A percentile compares a stretch with the other conserved stretches of the same genome.
Conservation (phyloP, 1,139 yeast species). For the Hemisphaericaspora xylofermentans region DNA sequence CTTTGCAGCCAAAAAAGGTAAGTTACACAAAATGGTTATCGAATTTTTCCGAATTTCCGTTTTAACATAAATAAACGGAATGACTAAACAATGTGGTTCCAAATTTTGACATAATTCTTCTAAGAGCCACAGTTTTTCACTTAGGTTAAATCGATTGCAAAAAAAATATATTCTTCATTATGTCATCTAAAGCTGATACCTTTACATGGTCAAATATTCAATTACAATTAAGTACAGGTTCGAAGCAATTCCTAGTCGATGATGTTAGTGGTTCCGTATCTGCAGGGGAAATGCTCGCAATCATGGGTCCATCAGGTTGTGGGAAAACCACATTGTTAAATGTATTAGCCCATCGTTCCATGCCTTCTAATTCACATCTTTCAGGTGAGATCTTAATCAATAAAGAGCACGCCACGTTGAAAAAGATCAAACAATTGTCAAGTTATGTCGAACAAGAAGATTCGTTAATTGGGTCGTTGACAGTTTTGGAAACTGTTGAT, state of each 20-base stretch:
- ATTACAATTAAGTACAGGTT: constrained; percentile 45
- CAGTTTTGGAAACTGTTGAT: constrained; percentile 24
- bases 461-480: constrained; percentile 23
- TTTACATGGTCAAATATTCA: constrained; percentile 9
- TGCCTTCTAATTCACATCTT: constrained; percentile 9
- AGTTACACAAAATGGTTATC: background rate
- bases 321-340: constrained; percentile 25
- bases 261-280: constrained; percentile 23
- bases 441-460: constrained; percentile 29
- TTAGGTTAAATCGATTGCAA: background rate
- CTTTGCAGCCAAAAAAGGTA: background rate
- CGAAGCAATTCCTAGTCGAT: constrained; percentile 29
- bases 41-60: constrained; percentile 1
- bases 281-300: constrained; percentile 26
- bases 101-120: background rate
- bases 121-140: background rate
- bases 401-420: constrained; percentile 9
- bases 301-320: constrained; percentile 28
- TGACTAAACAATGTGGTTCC: background rate
- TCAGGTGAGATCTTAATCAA: constrained; percentile 14
- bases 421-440: constrained; percentile 18
- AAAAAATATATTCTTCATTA: background rate
- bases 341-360: constrained; percentile 18
- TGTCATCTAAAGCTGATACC: constrained; percentile 3
- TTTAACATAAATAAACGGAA: background rate